Conservation (phyloP, 257 asterid genomes). For the Verbena officinalis region DNA sequence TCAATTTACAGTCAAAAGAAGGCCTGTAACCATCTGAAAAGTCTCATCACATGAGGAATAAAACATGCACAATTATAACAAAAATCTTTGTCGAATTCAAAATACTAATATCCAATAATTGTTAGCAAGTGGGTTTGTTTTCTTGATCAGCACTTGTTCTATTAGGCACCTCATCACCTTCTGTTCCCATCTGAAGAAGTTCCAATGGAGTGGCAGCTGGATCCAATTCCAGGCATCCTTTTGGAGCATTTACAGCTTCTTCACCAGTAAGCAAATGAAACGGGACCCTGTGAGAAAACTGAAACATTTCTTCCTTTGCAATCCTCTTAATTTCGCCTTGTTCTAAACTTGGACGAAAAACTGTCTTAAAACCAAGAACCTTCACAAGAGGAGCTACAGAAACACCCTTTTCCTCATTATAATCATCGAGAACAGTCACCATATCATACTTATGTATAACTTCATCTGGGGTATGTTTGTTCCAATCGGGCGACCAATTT, state of each 20-base stretch:
- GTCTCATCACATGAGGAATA: constrained; percentile 9
- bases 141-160: constrained; percentile 29
- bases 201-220: constrained; percentile 85
- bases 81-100: constrained; percentile 27
- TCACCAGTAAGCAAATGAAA: constrained; percentile 52
- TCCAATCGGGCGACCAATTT: constrained; percentile 75
- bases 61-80: constrained; percentile 23
- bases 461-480: constrained; percentile 54
- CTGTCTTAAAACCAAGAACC: constrained; percentile 69
- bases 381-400: constrained; percentile 63
- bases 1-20: constrained; percentile 26
- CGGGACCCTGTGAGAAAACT: constrained; percentile 79
- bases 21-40: constrained; percentile 14
- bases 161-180: constrained; percentile 29
- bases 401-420: constrained; percentile 56
- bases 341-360: constrained; percentile 59
- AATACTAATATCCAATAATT: constrained; percentile 12
- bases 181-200: constrained; percentile 54
- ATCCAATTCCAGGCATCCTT: constrained; percentile 77
- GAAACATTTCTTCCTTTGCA: constrained; percentile 71
- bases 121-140: neutral
- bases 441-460: constrained; percentile 69
- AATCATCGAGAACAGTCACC: constrained; percentile 61
- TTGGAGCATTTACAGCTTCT: constrained; percentile 61
- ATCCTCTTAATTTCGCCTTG: constrained; percentile 43